Percentiles rank a stretch among this genome's conserved stretches.
phyloP scores from a whole-genome alignment of 2,329 filamentous ascomycete species.

The Paecilomyces sp. region DNA sequence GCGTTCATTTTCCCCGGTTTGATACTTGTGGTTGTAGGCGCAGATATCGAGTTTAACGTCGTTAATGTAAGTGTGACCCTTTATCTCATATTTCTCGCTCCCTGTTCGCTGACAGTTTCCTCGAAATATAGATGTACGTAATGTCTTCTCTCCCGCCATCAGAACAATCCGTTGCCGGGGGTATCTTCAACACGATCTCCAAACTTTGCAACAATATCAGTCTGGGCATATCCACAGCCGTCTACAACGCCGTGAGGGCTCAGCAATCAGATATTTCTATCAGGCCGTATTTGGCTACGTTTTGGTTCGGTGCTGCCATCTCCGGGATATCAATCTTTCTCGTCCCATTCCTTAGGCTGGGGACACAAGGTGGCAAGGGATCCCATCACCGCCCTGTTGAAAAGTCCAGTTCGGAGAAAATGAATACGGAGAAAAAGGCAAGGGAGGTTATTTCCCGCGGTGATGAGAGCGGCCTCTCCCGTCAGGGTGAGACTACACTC shows the following conservation, averaged over 20 bases:
- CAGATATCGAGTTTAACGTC: conserved; percentile 65
- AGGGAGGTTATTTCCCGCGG: background rate
- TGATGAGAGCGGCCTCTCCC: background rate
- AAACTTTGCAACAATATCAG: conserved; percentile 54
- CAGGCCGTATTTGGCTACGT: conserved; percentile 20
- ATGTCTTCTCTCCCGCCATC: conserved; percentile 55
- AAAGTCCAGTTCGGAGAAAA: background rate
- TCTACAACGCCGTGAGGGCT: conserved; percentile 16
- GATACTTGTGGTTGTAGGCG: conserved; percentile 56
- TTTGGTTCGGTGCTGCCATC: conserved; percentile 21
- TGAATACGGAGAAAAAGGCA: background rate
- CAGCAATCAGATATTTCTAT: conserved; percentile 12
- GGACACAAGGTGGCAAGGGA: conserved; percentile 16
- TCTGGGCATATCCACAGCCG: conserved; percentile 55
- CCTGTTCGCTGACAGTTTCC: conserved; percentile 5
- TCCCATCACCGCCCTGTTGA: background rate
- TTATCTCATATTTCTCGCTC: background rate
- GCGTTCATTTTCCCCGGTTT: conserved; percentile 57
- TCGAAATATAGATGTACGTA: conserved; percentile 53
- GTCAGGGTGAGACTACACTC: background rate
- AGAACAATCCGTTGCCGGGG: conserved; percentile 61
- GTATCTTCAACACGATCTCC: conserved; percentile 61
- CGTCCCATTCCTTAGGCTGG: conserved; percentile 22
- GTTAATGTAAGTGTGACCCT: conserved; percentile 48
- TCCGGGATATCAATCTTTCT: conserved; percentile 18